Evolutionary conservation across 2,329 filamentous ascomycete species (phyloP).

Genomic region (Mycosphaerella sp.): DNA sequence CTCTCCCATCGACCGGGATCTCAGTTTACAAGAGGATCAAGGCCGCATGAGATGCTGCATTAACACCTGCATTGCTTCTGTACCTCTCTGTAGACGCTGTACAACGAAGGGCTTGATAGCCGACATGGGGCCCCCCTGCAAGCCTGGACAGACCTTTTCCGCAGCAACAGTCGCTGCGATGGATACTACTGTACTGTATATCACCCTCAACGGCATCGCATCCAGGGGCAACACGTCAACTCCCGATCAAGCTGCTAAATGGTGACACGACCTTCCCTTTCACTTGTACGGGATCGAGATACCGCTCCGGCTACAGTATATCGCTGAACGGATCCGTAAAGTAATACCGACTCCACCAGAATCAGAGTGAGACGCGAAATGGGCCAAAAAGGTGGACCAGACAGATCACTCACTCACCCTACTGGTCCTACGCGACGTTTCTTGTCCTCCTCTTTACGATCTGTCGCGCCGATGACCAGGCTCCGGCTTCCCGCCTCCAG

Average conservation of each 20-base stretch:
- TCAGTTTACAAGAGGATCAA: background rate
- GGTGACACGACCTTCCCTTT: conserved; percentile 4
- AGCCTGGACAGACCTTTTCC: no score
- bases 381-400: background rate
- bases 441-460: conserved; percentile 3
- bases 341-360: background rate
- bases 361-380: background rate
- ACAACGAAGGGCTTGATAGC: no score
- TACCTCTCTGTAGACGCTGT: no score
- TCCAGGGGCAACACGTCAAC: background rate
- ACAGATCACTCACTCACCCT: no score
- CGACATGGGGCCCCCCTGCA: no score
- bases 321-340: no score
- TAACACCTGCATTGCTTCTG: background rate
- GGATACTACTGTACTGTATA: no score
- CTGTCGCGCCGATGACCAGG: conserved; percentile 17
- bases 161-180: conserved; percentile 3
- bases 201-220: conserved; percentile 8
- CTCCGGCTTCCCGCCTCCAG: no score
- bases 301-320: no score
- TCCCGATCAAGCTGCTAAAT: background rate
- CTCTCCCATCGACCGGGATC: conserved; percentile 5
- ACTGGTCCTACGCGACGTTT: no score
- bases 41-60: conserved; percentile 4
- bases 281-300: conserved; percentile 1